phyloP scores from a whole-genome alignment of 2,329 filamentous ascomycete species.

The Cercospora sesami region DNA sequence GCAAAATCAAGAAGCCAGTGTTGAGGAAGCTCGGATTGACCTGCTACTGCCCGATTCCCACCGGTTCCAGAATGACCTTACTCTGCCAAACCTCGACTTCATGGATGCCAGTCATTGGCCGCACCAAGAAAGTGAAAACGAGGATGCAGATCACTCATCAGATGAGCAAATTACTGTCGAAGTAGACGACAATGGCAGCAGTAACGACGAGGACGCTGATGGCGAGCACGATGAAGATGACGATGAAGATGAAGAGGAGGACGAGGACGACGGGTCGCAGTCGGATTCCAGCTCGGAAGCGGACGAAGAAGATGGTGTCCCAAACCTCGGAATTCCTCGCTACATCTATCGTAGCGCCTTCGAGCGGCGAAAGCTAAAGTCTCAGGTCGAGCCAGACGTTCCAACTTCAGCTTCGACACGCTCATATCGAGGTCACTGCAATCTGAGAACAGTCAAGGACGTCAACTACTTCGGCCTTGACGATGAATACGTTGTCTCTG shows the following conservation, averaged over 20 bases:
- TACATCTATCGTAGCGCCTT: conserved; percentile 53
- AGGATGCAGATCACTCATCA: neutral
- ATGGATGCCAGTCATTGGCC: conserved; percentile 21
- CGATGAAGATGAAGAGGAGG: conserved; percentile 33
- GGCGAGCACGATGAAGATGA: conserved; percentile 34
- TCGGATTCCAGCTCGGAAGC: conserved; percentile 37
- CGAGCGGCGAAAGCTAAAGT: conserved; percentile 48
- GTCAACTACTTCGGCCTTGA: conserved; percentile 67
- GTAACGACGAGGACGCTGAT: conserved; percentile 29
- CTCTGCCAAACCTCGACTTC: conserved; percentile 26
- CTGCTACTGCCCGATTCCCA: conserved; percentile 18
- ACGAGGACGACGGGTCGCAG: conserved; percentile 29
- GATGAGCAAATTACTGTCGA: neutral
- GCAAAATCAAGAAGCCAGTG: conserved; percentile 29
- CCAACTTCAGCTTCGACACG: conserved; percentile 59
- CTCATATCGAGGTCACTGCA: conserved; percentile 64
- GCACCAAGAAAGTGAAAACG: conserved; percentile 27
- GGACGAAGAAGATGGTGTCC: conserved; percentile 41
- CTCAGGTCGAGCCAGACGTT: conserved; percentile 55
- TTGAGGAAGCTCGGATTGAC: conserved; percentile 27
- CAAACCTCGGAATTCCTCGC: conserved; percentile 35
- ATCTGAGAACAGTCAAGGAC: conserved; percentile 67
- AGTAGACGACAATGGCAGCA: neutral
- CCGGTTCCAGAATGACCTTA: conserved; percentile 22
- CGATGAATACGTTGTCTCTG: conserved; percentile 68